Conservation (phyloP, 73 alveolate genomes). For the Paramecium tetraurelia region DNA sequence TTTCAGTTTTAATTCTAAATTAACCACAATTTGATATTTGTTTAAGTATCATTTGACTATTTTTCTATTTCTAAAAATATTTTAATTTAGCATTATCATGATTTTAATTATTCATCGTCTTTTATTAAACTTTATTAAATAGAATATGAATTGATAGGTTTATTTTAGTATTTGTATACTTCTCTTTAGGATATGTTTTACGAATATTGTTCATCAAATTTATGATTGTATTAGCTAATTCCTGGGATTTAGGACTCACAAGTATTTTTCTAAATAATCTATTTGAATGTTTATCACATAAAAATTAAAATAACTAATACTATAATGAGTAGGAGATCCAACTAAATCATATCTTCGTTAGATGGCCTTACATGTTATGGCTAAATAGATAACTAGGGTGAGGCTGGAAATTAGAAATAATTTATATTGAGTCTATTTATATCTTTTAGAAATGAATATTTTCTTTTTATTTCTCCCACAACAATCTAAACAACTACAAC, state of each 20-base stretch:
- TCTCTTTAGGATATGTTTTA: not conserved
- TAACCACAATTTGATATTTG: not conserved
- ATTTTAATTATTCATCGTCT: not conserved
- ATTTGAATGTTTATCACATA: not conserved
- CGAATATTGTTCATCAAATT: not conserved
- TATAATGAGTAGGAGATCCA: not conserved
- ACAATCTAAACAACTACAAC: not conserved
- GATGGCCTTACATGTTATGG: not conserved
- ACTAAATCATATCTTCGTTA: not conserved
- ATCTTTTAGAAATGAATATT: not conserved
- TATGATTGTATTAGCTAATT: not conserved
- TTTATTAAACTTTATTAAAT: not conserved
- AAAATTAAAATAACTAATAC: not conserved
- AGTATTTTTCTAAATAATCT: not conserved
- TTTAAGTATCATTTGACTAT: not conserved
- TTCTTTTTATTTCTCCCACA: not conserved
- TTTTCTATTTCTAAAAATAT: not conserved
- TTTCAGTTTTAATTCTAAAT: not conserved
- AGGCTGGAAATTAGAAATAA: not conserved
- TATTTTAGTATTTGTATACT: not conserved
- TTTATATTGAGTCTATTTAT: no score
- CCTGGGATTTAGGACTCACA: not conserved
- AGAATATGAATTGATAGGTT: not conserved
- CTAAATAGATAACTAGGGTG: not conserved
- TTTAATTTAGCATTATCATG: not conserved